A percentile compares a stretch with the other conserved stretches of the same genome.
phyloP scores from a whole-genome alignment of 768 basidiomycete genomes.

The Boletus rex-veris region DNA sequence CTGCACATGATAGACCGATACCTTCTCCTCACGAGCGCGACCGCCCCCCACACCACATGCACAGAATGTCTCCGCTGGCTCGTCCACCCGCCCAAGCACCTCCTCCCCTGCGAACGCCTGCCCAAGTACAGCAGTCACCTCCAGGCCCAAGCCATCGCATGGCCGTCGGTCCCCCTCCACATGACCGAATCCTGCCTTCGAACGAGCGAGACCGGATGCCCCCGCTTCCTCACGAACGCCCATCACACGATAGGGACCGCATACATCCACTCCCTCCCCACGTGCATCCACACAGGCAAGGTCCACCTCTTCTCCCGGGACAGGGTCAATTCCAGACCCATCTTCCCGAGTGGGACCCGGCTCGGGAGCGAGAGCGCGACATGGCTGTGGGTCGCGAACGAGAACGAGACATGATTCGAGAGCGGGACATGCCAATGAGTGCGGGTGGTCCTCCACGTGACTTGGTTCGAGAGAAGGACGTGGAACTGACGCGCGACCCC shows the following conservation, averaged over 20 bases:
- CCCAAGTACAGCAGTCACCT: constrained; percentile 22
- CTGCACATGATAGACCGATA: constrained; percentile 20
- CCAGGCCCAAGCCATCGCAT: constrained; percentile 25
- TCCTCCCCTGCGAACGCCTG: constrained; percentile 10
- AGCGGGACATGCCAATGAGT: constrained; percentile 18
- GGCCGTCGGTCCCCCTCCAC: constrained; percentile 13
- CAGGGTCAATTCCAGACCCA: constrained; percentile 31
- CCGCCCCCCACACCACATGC: constrained; percentile 20
- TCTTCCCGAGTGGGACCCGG: constrained; percentile 28
- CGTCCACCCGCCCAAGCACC: constrained; percentile 20
- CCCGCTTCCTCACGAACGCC: constrained; percentile 23
- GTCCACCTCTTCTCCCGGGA: constrained; percentile 23
- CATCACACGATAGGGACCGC: constrained; percentile 22
- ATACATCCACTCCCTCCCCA: constrained; percentile 26
- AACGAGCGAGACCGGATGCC: constrained; percentile 27
- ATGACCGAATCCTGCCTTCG: constrained; percentile 23
- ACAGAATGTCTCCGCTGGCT: constrained; percentile 23
- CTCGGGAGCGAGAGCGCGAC: constrained; percentile 25
- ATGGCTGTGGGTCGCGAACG: constrained; percentile 18
- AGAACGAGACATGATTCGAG: constrained; percentile 24
- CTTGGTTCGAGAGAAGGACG: constrained; percentile 21
- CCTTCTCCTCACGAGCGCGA: constrained; percentile 27
- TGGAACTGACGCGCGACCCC: constrained; percentile 23
- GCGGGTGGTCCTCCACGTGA: constrained; percentile 24
- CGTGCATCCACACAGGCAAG: constrained; percentile 19